A percentile compares a stretch with the other conserved stretches of the same genome.
These are phyloP conservation scores for Ochromonas danica DNA, from an alignment of 108 stramenopile genomes.

Conservation along the genomic window DNA sequence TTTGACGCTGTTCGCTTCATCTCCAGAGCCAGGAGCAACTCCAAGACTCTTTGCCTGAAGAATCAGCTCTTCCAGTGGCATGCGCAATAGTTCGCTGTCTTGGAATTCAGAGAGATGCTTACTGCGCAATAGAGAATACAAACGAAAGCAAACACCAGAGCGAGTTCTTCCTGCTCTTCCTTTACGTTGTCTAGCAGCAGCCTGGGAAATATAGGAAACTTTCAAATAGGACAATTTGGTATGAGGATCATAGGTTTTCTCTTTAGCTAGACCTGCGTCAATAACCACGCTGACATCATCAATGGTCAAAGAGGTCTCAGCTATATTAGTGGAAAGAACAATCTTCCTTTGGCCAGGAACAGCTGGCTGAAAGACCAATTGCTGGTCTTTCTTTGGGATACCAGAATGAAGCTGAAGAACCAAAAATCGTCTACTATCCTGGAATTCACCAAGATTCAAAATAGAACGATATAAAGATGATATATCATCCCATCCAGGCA, in stretches of 20 bases:
- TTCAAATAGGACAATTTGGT: conserved; percentile 23
- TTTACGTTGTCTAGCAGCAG: conserved; percentile 29
- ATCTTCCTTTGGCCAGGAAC: conserved; percentile 67
- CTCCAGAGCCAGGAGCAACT: conserved; percentile 26
- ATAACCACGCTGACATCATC: conserved; percentile 93
- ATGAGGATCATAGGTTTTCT: conserved; percentile 67
- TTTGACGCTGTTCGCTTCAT: conserved; percentile 45
- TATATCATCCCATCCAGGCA: conserved; percentile 89
- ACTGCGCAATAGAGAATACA: not conserved
- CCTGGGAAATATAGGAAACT: conserved; percentile 30
- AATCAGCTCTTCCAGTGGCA: conserved; percentile 57
- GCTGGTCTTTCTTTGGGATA: conserved; percentile 73
- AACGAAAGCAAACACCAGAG: conserved; percentile 20
- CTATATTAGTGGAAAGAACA: conserved; percentile 93
- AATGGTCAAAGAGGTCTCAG: conserved; percentile 89
- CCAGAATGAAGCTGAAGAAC: conserved; percentile 79
- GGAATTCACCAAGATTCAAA: conserved; percentile 48
- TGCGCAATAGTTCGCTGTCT: conserved; percentile 58
- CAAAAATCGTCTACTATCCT: conserved; percentile 52
- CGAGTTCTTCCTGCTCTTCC: conserved; percentile 35
- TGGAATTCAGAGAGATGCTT: conserved; percentile 50
- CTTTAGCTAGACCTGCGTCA: conserved; percentile 84
- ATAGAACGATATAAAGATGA: conserved; percentile 68
- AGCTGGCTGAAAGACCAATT: conserved; percentile 65
- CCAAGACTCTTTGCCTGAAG: conserved; percentile 37